Evolutionary conservation across 1,139 yeast genomes (phyloP).

Genomic region (Pichia sp.): DNA sequence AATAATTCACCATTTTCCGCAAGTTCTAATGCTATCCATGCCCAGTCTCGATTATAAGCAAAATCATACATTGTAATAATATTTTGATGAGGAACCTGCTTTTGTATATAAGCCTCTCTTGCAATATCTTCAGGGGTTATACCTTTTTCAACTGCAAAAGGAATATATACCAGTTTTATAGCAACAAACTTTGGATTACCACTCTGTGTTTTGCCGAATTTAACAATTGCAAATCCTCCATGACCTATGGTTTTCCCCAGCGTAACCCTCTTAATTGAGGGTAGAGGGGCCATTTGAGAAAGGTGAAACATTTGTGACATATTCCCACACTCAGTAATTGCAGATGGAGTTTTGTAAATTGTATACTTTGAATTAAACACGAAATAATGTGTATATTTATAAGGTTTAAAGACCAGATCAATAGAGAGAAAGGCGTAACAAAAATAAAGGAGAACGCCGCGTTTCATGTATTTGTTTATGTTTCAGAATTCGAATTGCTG

Average conservation of each 20-base stretch:
- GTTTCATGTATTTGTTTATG: background rate
- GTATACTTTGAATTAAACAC: no score
- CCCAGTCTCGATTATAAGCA: slow-evolving; percentile 46
- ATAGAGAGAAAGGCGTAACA: no score
- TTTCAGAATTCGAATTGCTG: no score
- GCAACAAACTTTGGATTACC: slow-evolving; percentile 36
- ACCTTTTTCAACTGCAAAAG: slow-evolving; percentile 39
- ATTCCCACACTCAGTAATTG: no score
- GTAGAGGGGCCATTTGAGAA: slow-evolving; percentile 30
- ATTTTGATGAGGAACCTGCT: slow-evolving; percentile 50
- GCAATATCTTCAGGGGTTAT: slow-evolving; percentile 42
- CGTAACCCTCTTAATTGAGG: slow-evolving; percentile 17
- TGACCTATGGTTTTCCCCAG: slow-evolving; percentile 32
- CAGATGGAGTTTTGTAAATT: no score
- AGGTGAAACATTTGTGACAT: slow-evolving; percentile 24
- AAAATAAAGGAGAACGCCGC: background rate
- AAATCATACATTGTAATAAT: slow-evolving; percentile 47
- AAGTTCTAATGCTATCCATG: slow-evolving; percentile 59
- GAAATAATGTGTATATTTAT: no score
- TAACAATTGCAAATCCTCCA: slow-evolving; percentile 32
- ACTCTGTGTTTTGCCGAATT: slow-evolving; percentile 23
- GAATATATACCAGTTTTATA: slow-evolving; percentile 49
- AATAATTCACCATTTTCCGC: slow-evolving; percentile 69
- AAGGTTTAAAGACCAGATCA: no score
- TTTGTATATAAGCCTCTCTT: slow-evolving; percentile 49